These are phyloP conservation scores for Uncinocarpus reesii DNA, from an alignment of 2,329 filamentous ascomycete species.

Conservation along the genomic window DNA sequence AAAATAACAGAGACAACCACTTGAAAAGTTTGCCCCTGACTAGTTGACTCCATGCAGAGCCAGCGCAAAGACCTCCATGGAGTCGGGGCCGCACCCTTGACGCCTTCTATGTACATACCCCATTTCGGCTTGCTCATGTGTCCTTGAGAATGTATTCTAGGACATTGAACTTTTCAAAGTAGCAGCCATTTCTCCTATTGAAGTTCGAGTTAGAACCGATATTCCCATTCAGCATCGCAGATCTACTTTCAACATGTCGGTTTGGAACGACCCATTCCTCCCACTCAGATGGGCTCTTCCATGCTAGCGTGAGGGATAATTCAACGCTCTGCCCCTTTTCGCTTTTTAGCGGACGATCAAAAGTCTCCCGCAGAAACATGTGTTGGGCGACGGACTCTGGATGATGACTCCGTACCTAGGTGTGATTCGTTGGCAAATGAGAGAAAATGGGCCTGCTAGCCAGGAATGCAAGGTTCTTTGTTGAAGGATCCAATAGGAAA, in stretches of 20 bases:
- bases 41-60: background rate
- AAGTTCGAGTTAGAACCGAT: no score
- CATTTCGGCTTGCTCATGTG: no score
- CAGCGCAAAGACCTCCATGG: background rate
- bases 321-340: no score
- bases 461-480: background rate
- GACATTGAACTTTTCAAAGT: no score
- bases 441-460: background rate
- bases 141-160: no score
- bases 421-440: no score
- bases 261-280: background rate
- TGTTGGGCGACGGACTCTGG: background rate
- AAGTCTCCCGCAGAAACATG: background rate
- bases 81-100: no score
- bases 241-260: no score
- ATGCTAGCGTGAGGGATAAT: background rate
- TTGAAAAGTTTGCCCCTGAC: background rate
- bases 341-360: conserved; percentile 1
- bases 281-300: background rate
- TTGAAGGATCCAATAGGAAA: background rate
- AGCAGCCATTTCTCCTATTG: no score
- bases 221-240: no score
- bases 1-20: conserved; percentile 7
- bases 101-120: no score
- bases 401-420: no score